A percentile compares a stretch with the other conserved stretches of the same genome.
These are phyloP conservation scores for Globisporangium yorkense DNA, from an alignment of 352 stramenopile genomes.

Conservation along the genomic window DNA sequence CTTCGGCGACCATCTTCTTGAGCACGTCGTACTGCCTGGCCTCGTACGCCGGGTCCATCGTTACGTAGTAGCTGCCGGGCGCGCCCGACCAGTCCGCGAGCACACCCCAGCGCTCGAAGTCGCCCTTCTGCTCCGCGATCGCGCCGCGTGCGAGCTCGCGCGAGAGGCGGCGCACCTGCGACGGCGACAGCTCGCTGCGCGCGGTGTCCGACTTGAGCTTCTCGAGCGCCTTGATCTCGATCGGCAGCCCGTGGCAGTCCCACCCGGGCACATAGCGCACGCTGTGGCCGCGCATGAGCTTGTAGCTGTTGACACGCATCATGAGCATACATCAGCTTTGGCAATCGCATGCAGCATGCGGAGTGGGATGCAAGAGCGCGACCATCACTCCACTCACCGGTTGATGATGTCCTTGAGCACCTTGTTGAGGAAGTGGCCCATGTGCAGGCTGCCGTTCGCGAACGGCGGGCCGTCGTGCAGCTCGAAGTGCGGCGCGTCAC, in stretches of 20 bases:
- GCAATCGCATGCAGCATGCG: too few species aligned
- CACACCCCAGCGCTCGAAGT: constrained; percentile 95
- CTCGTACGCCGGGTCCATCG: constrained; percentile 94
- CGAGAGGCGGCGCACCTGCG: constrained; percentile 90
- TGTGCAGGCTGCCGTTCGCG: constrained; percentile 98
- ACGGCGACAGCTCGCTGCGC: constrained; percentile 58
- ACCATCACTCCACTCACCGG: constrained; percentile 20
- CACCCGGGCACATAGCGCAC: constrained; percentile 97
- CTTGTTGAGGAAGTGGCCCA: constrained; percentile 93
- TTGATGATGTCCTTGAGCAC: constrained; percentile 99
- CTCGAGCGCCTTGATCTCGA: constrained; percentile 97
- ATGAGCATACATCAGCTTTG: too few species aligned
- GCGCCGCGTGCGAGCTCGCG: constrained; percentile 90
- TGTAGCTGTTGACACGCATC: constrained; percentile 26
- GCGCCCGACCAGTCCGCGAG: constrained; percentile 74
- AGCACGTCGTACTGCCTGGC: constrained; percentile 96
- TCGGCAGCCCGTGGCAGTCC: constrained; percentile 99
- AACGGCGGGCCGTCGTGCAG: constrained; percentile 99
- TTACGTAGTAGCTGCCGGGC: constrained; percentile 90
- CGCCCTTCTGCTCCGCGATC: constrained; percentile 89
- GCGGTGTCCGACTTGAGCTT: constrained; percentile 67
- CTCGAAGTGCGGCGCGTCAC: constrained; percentile 69
- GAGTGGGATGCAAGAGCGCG: not conserved
- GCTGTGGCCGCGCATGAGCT: constrained; percentile 92
- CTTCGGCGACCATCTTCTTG: constrained; percentile 94